Percentiles rank a stretch among this genome's conserved stretches.
These are phyloP conservation scores for Sporobolomyces roseus DNA, from an alignment of 768 basidiomycete genomes.

Conservation along the genomic window DNA sequence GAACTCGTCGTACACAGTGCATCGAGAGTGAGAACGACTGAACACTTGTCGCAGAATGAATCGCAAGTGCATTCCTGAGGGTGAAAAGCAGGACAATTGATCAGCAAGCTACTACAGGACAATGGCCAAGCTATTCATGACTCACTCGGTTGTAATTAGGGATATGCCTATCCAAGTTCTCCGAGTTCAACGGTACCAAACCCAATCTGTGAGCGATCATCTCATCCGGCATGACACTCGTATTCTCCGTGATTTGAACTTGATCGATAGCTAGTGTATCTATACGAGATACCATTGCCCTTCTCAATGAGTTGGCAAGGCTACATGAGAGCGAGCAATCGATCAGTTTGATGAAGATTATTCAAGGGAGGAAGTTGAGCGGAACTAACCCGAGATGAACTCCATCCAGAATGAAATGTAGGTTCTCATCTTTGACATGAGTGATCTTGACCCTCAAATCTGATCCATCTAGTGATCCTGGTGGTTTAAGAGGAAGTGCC, in stretches of 20 bases:
- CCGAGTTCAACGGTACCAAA: slow-evolving; percentile 84
- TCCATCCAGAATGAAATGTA: slow-evolving; percentile 90
- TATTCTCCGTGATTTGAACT: slow-evolving; percentile 86
- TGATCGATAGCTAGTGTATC: slow-evolving; percentile 97
- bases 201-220: slow-evolving; percentile 95
- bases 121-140: too few species aligned
- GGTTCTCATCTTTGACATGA: slow-evolving; percentile 74
- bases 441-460: slow-evolving; percentile 43
- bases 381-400: slow-evolving; percentile 81
- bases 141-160: slow-evolving; percentile 49
- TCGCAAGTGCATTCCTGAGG: slow-evolving; percentile 85
- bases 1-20: slow-evolving; percentile 63
- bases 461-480: slow-evolving; percentile 35
- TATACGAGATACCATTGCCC: slow-evolving; percentile 93
- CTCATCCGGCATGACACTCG: slow-evolving; percentile 90
- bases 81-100: neutral
- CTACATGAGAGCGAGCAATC: slow-evolving; percentile 45
- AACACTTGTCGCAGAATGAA: slow-evolving; percentile 77
- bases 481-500: slow-evolving; percentile 37
- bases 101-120: too few species aligned
- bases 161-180: slow-evolving; percentile 58
- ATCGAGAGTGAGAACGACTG: slow-evolving; percentile 73
- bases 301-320: slow-evolving; percentile 87
- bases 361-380: slow-evolving; percentile 10
- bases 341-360: neutral